Base-by-base conservation (phyloP, 2,329 filamentous ascomycete species). In the Coniochaeta prunicola region DNA sequence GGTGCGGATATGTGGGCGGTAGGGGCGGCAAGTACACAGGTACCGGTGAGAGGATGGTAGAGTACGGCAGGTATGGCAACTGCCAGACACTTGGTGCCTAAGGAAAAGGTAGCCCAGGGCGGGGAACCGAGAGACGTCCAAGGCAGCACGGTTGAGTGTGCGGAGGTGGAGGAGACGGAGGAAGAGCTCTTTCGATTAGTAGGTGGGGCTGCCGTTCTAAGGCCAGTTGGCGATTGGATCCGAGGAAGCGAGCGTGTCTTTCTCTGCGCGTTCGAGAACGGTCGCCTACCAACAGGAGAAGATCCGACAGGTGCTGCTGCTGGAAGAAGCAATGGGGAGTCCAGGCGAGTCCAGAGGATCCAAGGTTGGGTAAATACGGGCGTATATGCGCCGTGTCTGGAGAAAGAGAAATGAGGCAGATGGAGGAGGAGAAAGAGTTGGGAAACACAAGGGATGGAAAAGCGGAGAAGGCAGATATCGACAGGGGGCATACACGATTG, bases 281-380 rank as follows among this genome's bases (percentile, higher is more conserved):
- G 38, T 7, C 19, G 21, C 21, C 21, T 21, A 36, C 53, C 53
- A 54, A 24, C 33, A 4, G 24, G 45, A 28, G 24, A 13, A 5
- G 21, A 30, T 26, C 6, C 10, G 45, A 17, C 24, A 50, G 12
- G n/a, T n/a, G n/a, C 24, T 50, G 45, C 45, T 50, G 45, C 19
- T 50, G 45, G 13, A 28, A 28, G 45, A 50, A 30, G n/a, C 4
- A n/a, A 17, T 13, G 19, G 56, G 19, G 30, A 54, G 42, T 54
- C 45, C 54, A 55, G 26, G 15, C 15, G 19, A 48, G n/a, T 60
- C 28, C 31, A 38, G 28, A n/a, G 30, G 56, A 19, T 56, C 60
- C 58, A 42, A 48, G 59, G 58, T 63, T 63, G 63, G 64, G 59
- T 62, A 64, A 65, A 62, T 61, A 60, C 59, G 60, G 58, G 58